phyloP scores from a whole-genome alignment of 169 alveolate species.

The Eimeria zaria region DNA sequence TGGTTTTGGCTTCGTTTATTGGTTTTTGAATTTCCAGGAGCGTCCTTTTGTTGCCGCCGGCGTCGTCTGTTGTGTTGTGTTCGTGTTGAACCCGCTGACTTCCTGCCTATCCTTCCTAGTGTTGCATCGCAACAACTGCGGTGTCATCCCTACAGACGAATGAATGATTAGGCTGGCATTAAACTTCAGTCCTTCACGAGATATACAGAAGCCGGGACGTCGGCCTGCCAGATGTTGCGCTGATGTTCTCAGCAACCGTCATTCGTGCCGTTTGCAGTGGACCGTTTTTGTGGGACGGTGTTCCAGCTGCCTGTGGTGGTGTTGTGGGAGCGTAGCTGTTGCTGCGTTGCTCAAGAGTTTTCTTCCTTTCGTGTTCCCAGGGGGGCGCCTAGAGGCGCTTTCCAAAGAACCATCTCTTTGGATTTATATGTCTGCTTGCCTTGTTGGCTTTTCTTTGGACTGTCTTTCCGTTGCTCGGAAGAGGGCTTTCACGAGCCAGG shows the following conservation, averaged over 20 bases:
- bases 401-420: background rate
- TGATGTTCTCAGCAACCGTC: background rate
- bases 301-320: background rate
- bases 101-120: background rate
- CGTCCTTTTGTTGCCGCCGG: constrained; percentile 7
- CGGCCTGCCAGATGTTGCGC: background rate
- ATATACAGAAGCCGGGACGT: background rate
- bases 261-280: background rate
- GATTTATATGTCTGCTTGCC: background rate
- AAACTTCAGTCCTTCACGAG: background rate
- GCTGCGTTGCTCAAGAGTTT: background rate
- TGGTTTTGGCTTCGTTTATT: constrained; percentile 6
- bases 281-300: background rate
- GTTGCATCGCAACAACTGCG: background rate
- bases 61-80: background rate
- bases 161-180: background rate
- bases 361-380: background rate
- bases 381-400: background rate
- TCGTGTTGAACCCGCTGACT: background rate
- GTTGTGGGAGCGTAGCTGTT: no score
- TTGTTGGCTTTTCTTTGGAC: background rate
- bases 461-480: background rate
- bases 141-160: background rate
- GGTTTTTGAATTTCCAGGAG: constrained; percentile 19
- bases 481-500: background rate